These are phyloP conservation scores for Anisodus acutangulus DNA, from an alignment of 257 asterid genomes.

Conservation along the genomic window DNA sequence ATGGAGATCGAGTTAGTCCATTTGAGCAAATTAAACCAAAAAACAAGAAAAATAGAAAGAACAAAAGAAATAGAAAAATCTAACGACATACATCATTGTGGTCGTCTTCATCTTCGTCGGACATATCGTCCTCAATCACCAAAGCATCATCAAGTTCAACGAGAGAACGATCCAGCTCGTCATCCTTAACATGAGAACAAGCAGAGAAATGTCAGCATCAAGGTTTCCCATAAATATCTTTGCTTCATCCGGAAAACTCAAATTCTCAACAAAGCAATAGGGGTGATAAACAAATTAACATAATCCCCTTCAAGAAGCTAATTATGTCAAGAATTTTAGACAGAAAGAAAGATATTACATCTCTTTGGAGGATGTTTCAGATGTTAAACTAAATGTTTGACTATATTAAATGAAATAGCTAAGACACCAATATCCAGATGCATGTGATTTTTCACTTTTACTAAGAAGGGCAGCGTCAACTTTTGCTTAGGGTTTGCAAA, in stretches of 20 bases:
- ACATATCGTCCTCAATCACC: slow-evolving; percentile 95
- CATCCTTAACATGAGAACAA: slow-evolving; percentile 62
- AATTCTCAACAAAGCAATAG: background rate
- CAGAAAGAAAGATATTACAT: slow-evolving; percentile 6
- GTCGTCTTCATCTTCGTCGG: slow-evolving; percentile 58
- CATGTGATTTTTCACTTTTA: background rate
- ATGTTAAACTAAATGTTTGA: background rate
- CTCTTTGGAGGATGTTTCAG: slow-evolving; percentile 2
- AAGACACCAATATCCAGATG: background rate
- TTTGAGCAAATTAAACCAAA: background rate
- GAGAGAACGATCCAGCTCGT: slow-evolving; percentile 77
- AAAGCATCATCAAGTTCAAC: slow-evolving; percentile 82
- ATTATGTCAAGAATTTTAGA: background rate
- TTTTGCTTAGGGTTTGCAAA: background rate
- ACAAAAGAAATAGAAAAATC: background rate
- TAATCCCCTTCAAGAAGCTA: background rate
- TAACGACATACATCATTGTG: slow-evolving; percentile 68
- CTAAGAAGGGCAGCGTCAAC: background rate
- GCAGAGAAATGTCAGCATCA: slow-evolving; percentile 3
- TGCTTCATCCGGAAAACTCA: background rate
- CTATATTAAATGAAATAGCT: background rate
- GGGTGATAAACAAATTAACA: background rate
- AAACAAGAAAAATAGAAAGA: slow-evolving; percentile 8
- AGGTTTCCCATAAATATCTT: slow-evolving; percentile 14
- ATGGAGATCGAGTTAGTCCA: background rate